Percentiles rank a stretch among this genome's conserved stretches.
Evolutionary conservation across 371 early-diverging fungal species (phyloP).

Genomic region (Chytridiales sp.): DNA sequence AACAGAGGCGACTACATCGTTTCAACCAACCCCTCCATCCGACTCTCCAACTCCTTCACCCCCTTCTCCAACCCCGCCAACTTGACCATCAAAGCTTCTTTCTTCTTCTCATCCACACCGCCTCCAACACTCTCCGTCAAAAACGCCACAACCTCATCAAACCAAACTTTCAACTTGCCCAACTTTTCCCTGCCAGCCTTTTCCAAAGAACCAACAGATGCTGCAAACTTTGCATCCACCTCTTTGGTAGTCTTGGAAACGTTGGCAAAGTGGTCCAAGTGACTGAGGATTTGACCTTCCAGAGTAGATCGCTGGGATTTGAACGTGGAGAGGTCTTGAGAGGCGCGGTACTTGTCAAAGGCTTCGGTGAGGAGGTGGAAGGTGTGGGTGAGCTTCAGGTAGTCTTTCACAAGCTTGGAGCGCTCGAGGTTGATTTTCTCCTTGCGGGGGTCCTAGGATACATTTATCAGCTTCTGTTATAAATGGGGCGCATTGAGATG

Average conservation of each 20-base stretch:
- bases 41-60: conserved; percentile 8
- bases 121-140: conserved; percentile 12
- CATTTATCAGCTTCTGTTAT: background rate
- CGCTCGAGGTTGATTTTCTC: background rate
- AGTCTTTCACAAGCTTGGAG: background rate
- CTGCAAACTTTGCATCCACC: background rate
- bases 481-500: background rate
- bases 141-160: conserved; percentile 11
- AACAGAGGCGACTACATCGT: too few species aligned
- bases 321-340: background rate
- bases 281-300: background rate
- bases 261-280: background rate
- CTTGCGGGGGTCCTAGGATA: background rate
- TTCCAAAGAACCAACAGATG: background rate
- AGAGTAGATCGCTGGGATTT: background rate
- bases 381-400: conserved; percentile 46
- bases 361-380: background rate
- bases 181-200: conserved; percentile 10
- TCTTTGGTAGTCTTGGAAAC: background rate
- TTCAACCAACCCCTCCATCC: conserved; percentile 12
- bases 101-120: conserved; percentile 28
- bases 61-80: conserved; percentile 3
- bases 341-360: background rate
- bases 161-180: conserved; percentile 5
- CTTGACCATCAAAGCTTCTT: conserved; percentile 13